Conservation (phyloP, 768 basidiomycete genomes). For the Serendipita sp. region DNA sequence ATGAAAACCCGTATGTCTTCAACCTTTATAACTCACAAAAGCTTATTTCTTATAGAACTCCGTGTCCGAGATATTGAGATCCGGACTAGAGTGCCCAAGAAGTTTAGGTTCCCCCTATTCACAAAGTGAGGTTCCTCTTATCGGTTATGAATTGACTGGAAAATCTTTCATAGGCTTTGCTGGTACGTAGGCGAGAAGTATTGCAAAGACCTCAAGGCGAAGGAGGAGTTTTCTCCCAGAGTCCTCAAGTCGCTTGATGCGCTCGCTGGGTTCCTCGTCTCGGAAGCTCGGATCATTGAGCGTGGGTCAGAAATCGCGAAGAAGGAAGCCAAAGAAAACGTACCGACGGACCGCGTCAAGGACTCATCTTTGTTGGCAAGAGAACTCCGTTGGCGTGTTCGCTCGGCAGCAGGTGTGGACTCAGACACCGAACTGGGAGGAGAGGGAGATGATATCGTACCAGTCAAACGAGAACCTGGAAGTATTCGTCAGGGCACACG, state of each 20-base stretch:
- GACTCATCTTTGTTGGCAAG: slow-evolving; percentile 68
- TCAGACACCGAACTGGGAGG: slow-evolving; percentile 15
- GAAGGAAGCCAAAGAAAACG: slow-evolving; percentile 64
- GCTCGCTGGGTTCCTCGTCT: slow-evolving; percentile 65
- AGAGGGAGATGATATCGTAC: neutral
- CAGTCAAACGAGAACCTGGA: neutral
- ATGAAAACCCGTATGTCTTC: slow-evolving; percentile 58
- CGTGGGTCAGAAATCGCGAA: slow-evolving; percentile 51
- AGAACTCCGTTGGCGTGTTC: slow-evolving; percentile 74
- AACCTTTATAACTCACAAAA: neutral
- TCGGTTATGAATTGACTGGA: slow-evolving; percentile 11
- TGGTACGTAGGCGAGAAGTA: slow-evolving; percentile 85
- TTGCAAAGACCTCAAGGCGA: slow-evolving; percentile 50
- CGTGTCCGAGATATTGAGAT: slow-evolving; percentile 85
- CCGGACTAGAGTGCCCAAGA: slow-evolving; percentile 80
- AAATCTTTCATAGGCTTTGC: slow-evolving; percentile 41
- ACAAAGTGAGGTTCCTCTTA: slow-evolving; percentile 33
- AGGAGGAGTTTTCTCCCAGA: slow-evolving; percentile 37
- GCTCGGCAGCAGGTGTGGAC: slow-evolving; percentile 18
- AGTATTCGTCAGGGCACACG: neutral
- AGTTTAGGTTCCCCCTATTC: slow-evolving; percentile 77
- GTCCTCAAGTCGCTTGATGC: slow-evolving; percentile 55
- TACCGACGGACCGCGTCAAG: slow-evolving; percentile 67
- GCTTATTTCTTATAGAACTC: slow-evolving; percentile 41
- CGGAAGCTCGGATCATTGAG: slow-evolving; percentile 59